phyloP scores from a whole-genome alignment of 441 rosid genomes.

The Gossypium davidsonii region DNA sequence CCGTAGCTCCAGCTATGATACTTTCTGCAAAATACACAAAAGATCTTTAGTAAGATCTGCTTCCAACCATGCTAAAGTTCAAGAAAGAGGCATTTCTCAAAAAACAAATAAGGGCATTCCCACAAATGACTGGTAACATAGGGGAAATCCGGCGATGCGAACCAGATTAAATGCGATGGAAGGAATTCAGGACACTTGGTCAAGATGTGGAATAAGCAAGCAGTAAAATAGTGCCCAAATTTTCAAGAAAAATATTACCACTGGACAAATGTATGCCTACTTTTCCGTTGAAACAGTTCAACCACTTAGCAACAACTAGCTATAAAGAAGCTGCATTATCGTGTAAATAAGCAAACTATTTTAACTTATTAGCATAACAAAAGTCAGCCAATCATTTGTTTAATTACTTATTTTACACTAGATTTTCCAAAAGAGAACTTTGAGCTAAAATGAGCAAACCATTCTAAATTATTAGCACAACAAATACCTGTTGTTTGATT shows the following conservation, averaged over 20 bases:
- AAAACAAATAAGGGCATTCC: not conserved
- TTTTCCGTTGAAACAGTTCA: not conserved
- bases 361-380: not conserved
- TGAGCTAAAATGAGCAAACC: not conserved
- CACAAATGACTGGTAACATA: not conserved
- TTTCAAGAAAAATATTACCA: not conserved
- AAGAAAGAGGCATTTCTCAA: not conserved
- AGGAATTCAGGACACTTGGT: not conserved
- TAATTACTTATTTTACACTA: not conserved
- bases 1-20: slow-evolving; percentile 64
- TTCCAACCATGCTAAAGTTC: slow-evolving; percentile 2
- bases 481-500: not conserved
- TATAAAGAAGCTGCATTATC: not conserved
- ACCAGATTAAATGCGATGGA: not conserved
- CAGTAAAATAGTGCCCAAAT: not conserved
- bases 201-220: not conserved
- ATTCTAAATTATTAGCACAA: not conserved
- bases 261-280: not conserved
- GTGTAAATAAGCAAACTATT: not conserved
- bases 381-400: not conserved
- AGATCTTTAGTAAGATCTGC: not conserved
- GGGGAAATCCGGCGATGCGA: not conserved
- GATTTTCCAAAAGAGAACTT: not conserved
- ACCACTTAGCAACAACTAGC: not conserved
- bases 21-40: slow-evolving; percentile 60